Base-by-base conservation (phyloP, 441 rosid genomes). In the Lepidium campestre region DNA sequence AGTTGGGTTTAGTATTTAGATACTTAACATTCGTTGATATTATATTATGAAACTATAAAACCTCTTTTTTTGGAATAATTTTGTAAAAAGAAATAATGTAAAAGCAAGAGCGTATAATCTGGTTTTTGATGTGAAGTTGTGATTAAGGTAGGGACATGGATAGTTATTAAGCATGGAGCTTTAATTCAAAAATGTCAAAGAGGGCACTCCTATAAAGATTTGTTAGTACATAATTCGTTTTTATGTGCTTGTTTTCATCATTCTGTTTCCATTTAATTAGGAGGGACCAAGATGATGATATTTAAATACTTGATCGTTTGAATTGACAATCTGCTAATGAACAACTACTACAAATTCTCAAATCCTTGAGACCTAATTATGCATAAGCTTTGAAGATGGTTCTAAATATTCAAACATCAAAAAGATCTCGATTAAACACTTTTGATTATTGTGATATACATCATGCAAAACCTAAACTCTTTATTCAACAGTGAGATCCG, bases 111-210 rank as follows among this genome's bases (percentile, higher is more conserved):
- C 64, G 44, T 25, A 25, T 20, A 19, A 50, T 41, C n/a, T 40
- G 15, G 10, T 58, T 17, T 41, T 42, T 57, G 2, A 48, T 34
- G 22, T 32, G 20, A 48, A 52, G 27, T 25, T 58, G 56, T 50
- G 76, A 53, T 73, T 39, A 67, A 45, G 59, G 73, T 67, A 49
- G 71, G 71, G 71, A 72, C 71, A 72, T 56, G 11, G 25, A 61
- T 31, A 12, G 4, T 61, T 46, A 46, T 61, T 55, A 73, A 73
- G 68, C 64, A 73, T 60, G 68, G 68, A 58, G 18, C 69, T 73
- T 73, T 67, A 67, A 47, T 73, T 67, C 73, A 54, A 73, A 69
- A 36, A 10, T 67, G 45, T 57, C 55, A 49, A 65, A 60, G 66
- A 60, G 50, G 20, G 46, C 73, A 73, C 69, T 67, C 68, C 47